Base-by-base conservation (phyloP, 73 alveolate genomes). In the Paramecium sexaurelia region DNA sequence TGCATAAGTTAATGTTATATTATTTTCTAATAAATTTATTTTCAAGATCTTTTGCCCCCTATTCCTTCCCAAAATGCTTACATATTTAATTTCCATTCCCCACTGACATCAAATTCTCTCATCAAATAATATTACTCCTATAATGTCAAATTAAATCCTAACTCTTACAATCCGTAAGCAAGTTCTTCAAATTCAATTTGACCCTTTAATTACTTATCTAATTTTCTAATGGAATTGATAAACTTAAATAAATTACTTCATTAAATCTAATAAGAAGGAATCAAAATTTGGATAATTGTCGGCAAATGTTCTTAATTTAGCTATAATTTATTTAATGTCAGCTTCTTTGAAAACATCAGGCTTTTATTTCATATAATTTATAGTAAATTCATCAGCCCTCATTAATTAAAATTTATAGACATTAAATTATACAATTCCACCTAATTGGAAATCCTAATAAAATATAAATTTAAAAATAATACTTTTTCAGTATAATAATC, bases 341-440 rank as follows among this genome's bases (percentile, higher is more conserved):
- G 87, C 87, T 41, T 73, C 87, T 41, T 73, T 73, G n/a, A 73
- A 73, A 1, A 37, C 87, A 20, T 73, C 87, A 29, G 87, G 67
- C 29, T 73, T 73, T 22, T 27, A 36, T 10, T 73, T 73, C 87
- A 73, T 73, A 39, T 73, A 73, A 35, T 73, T 73, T 4, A 73
- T 9, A 7, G 87, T 73, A 22, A 73, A 73, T 37, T 73, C 87
- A 33, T 73, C 87, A 15, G 87, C 87, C 35, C 87, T 32, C 87
- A 73, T 73, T 37, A 73, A 35, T 36, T 73, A 73, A 37, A 73
- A 73, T 6, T 73, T 73, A 19, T 73, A 73, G 19, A 73, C 87
- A 35, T 24, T 73, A 73, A 73, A 73, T 73, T 73, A 20, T 24
- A 73, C 55, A 24, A 73, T 35, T 15, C 27, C 33, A 2, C 87